Evolutionary conservation across 371 early-diverging fungal genomes (phyloP), one percentile per base, ranked within the genome.

Genomic region (Coemansia linderi): DNA sequence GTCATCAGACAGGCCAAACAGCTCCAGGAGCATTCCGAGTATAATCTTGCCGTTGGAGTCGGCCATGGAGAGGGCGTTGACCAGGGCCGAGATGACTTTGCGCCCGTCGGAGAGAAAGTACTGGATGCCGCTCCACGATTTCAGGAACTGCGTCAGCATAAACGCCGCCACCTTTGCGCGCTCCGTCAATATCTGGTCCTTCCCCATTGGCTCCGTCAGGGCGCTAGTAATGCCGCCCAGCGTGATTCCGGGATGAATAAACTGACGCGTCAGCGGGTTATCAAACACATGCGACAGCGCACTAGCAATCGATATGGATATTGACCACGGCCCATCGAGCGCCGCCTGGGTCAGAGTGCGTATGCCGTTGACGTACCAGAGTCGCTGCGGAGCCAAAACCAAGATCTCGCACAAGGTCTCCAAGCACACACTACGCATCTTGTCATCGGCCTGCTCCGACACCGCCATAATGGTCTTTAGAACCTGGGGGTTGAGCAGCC

Each of bases 61-160:
- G 6, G 70, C 68, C 73, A 73, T 50, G 12, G 72, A 41, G 36
- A 81, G 68, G 27, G 81, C 69, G 33, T 68, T 43, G 27, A 74
- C 54, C 40, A 81, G 58, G 24, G 75, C 69, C 7, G 50, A n/a
- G 41, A 81, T 68, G 54, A 61, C 69, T 10, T 64, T 39, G 39
- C 72, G 74, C 7, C 68, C 64, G 59, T 73, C 80, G 0, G 71
- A 54, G 59, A 79, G 37, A 46, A 81, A 79, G 46, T 81, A 81
- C 73, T 80, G 80, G 46, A 81, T 65, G 15, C 81, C 81, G 64
- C 77, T 59, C 81, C 81, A 81, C 46, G 75, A 79, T 60, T 81
- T 81, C 24, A 81, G 61, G 12, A 81, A 58, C 67, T 79, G 80
- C 37, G 81, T 68, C 60, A 79, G 58, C 75, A 81, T 79, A 33